Percentiles rank a stretch among this genome's conserved stretches.
Conservation (phyloP, 1,284 basidiomycete species). For the Trametes sp. region DNA sequence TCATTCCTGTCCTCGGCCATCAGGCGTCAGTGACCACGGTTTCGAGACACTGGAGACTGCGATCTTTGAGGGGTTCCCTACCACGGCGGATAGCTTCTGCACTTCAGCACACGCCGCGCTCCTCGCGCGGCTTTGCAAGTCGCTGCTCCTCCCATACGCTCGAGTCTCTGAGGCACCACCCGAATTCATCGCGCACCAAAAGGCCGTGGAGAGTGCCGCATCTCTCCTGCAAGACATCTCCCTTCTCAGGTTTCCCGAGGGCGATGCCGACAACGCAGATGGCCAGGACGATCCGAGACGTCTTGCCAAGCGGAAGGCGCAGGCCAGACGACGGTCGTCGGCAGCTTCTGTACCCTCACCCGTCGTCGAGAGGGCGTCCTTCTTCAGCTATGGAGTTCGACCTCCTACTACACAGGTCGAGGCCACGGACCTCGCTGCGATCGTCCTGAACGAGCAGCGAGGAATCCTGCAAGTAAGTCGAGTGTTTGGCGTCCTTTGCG, state of each 20-base stretch:
- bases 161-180: conserved; percentile 5
- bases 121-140: conserved; percentile 17
- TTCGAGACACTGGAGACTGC: neutral
- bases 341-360: neutral
- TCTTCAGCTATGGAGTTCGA: conserved; percentile 37
- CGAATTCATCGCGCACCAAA: conserved; percentile 17
- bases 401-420: conserved; percentile 39
- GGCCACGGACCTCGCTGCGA: conserved; percentile 29
- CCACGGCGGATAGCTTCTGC: conserved; percentile 9
- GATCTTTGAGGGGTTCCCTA: neutral
- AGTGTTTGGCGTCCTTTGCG: too few relatives aligned
- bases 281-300: conserved; percentile 14
- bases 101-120: conserved; percentile 12
- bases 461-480: conserved; percentile 40
- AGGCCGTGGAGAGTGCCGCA: conserved; percentile 13
- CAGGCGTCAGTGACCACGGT: conserved; percentile 11
- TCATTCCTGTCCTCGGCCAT: neutral
- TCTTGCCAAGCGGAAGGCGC: conserved; percentile 14
- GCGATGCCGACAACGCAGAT: neutral
- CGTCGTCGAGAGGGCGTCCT: conserved; percentile 36
- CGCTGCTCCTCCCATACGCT: conserved; percentile 24
- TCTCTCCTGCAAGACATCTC: neutral
- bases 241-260: neutral
- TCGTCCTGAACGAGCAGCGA: conserved; percentile 38
- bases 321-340: conserved; percentile 14